Conservation (phyloP, 108 stramenopile genomes). For the Parietichytrium sp. region DNA sequence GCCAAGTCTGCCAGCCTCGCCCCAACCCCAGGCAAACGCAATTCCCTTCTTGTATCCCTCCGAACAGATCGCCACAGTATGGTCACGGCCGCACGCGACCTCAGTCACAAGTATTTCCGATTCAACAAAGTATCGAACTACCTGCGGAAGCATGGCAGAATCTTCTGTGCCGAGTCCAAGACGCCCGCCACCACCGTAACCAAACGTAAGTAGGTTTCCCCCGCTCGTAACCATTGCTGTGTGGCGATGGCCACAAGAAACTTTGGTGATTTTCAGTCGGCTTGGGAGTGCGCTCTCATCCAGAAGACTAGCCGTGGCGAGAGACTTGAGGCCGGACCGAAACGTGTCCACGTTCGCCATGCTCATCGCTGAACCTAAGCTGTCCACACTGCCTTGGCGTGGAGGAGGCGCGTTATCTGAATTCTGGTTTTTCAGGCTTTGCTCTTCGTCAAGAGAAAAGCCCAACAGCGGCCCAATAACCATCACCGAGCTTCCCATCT, state of each 20-base stretch:
- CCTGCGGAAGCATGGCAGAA: not conserved
- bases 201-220: not conserved
- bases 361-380: no score
- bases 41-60: not conserved
- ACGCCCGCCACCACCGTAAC: conserved; percentile 29
- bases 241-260: not conserved
- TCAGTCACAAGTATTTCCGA: not conserved
- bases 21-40: conserved; percentile 38
- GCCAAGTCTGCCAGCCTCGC: conserved; percentile 42
- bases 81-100: conserved; percentile 25
- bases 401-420: no score
- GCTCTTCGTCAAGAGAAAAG: no score
- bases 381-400: no score
- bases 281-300: not conserved
- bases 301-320: no score
- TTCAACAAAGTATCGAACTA: not conserved
- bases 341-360: no score
- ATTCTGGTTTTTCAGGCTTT: no score
- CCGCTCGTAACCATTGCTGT: conserved; percentile 3
- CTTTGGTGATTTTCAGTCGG: not conserved
- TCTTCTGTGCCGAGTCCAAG: conserved; percentile 36
- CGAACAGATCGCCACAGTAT: not conserved
- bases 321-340: no score
- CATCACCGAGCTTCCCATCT: no score
- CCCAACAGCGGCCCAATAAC: no score